Conservation (phyloP, 495 filamentous ascomycete genomes). For the Penicillium herquei region DNA sequence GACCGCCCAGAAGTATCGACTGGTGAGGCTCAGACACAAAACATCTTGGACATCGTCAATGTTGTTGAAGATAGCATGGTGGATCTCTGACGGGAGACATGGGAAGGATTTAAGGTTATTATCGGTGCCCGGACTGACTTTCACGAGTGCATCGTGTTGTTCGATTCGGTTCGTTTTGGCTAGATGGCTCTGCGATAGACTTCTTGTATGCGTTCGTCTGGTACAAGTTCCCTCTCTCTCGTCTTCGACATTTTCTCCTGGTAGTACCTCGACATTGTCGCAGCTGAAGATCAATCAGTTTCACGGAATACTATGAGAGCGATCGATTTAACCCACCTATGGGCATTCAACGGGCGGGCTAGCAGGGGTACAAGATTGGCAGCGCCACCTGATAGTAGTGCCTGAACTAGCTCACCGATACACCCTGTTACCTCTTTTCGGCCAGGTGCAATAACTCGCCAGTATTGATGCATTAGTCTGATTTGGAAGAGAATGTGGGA, state of each 20-base stretch:
- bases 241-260: constrained; percentile 19
- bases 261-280: constrained; percentile 5
- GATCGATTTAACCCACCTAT: constrained; percentile 6
- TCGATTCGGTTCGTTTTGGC: constrained; percentile 14
- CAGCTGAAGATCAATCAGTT: neutral
- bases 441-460: constrained; percentile 15
- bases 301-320: neutral
- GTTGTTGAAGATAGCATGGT: constrained; percentile 14
- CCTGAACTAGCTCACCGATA: constrained; percentile 9
- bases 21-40: constrained; percentile 12
- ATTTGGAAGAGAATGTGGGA: neutral
- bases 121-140: neutral
- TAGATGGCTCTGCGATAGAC: constrained; percentile 9
- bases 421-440: constrained; percentile 13
- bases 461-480: constrained; percentile 8
- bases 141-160: constrained; percentile 3
- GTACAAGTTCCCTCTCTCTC: constrained; percentile 13
- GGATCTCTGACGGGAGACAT: constrained; percentile 9
- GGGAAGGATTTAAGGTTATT: neutral
- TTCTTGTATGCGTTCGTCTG: constrained; percentile 2
- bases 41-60: constrained; percentile 15
- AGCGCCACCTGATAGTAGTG: constrained; percentile 8
- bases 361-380: constrained; percentile 11
- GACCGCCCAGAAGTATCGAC: constrained; percentile 20
- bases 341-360: constrained; percentile 9